Percentiles rank a stretch among this genome's conserved stretches.
Conservation (phyloP, 2,329 filamentous ascomycete species). For the Fusarium anguioides region DNA sequence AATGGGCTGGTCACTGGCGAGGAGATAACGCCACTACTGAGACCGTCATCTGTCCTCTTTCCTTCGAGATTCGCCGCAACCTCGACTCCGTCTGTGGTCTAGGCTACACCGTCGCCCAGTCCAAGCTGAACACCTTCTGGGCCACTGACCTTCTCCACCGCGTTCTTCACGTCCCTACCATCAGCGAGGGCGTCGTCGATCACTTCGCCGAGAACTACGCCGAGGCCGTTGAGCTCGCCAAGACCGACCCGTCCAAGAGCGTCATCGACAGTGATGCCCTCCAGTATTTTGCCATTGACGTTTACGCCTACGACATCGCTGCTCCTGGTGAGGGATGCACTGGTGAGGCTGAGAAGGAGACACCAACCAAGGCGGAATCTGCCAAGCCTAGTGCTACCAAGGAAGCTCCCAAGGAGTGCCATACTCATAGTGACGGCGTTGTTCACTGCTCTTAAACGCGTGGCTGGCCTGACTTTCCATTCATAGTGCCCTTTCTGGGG, state of each 20-base stretch:
- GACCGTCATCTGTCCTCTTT: conserved; percentile 75
- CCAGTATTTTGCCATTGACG: conserved; percentile 76
- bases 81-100: conserved; percentile 69
- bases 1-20: conserved; percentile 75
- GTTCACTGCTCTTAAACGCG: conserved; percentile 45
- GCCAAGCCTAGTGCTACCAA: conserved; percentile 42
- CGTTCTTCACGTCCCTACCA: conserved; percentile 69
- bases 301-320: conserved; percentile 73
- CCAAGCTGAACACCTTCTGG: conserved; percentile 70
- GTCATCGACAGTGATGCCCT: conserved; percentile 70
- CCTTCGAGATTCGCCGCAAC: conserved; percentile 66
- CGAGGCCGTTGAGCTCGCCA: conserved; percentile 64
- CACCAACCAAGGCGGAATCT: conserved; percentile 44
- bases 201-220: conserved; percentile 71
- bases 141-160: conserved; percentile 75
- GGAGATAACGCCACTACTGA: conserved; percentile 72
- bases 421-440: conserved; percentile 57
- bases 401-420: conserved; percentile 50
- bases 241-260: conserved; percentile 57
- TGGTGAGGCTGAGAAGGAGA: conserved; percentile 52
- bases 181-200: conserved; percentile 69
- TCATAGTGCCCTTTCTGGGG: not conserved
- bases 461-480: not conserved
- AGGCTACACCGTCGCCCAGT: conserved; percentile 70
- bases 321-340: conserved; percentile 71